Base-by-base conservation (phyloP, 768 basidiomycete species). In the Pleurotus tuber-regium region DNA sequence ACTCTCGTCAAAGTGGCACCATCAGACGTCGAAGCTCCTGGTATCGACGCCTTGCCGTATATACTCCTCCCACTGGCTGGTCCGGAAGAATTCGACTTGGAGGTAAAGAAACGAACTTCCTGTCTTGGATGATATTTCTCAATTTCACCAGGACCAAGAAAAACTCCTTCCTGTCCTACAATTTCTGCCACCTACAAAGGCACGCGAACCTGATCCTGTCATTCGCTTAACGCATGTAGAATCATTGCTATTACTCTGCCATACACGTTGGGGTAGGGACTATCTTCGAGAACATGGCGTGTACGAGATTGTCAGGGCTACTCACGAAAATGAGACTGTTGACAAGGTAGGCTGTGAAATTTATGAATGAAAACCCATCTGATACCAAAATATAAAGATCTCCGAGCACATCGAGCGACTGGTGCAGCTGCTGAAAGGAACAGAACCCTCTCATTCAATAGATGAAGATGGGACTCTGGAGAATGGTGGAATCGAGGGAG, bases 61-160 rank as follows among this genome's bases (percentile, higher is more conserved):
- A 75, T 99, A 9, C 76, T 99, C 2, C 79, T 95, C 0, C 96
- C 97, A 0, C 74, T 99, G 2, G 93, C 96, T 35, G 95, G 96
- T 4, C 88, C 93, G 1, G 97, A 98, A 67, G 97, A 98, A 67
- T 86, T 91, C 54, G 94, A 97, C 51, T 75, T 96, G 1, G 95
- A 98, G 55, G 92, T 91, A 58, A 48, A 74, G 8, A 7, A 38
- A n/a, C n/a, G n/a, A n/a, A n/a, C n/a, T n/a, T n/a, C n/a, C n/a
- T n/a, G n/a, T n/a, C n/a, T n/a, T n/a, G n/a, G 25, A 28, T 38
- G 12, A 38, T 42, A 24, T 38, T 19, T 39, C 23, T 25, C 24
- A 16, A 35, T 29, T 16, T 6, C 9, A 14, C n/a, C 61, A 96
- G 88, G 91, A 92, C 35, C 89, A 92, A 73, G 97, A 99, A 58